Conservation (phyloP, 176 grass and related monocot species). For the Carex myosuroides region DNA sequence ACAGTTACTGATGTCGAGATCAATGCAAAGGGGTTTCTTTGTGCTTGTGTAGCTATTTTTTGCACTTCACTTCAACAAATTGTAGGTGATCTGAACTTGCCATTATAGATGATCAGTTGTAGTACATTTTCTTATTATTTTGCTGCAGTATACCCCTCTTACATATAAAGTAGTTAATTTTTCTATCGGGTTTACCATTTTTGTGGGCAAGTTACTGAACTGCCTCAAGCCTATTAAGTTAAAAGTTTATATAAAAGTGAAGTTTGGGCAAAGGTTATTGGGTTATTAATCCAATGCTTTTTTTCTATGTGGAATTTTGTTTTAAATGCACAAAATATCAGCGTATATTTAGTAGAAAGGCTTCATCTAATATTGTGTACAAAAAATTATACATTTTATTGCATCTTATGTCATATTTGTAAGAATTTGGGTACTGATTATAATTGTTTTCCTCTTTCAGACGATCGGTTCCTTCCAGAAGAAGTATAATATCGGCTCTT, state of each 20-base stretch:
- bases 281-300: background rate
- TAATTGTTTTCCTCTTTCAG: conserved; percentile 32
- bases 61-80: conserved; percentile 53
- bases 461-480: conserved; percentile 91
- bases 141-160: background rate
- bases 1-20: conserved; percentile 40
- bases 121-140: background rate
- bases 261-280: background rate
- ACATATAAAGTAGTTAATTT: background rate
- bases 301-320: background rate
- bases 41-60: conserved; percentile 41
- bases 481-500: conserved; percentile 94
- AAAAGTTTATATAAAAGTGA: background rate
- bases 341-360: background rate
- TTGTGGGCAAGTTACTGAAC: background rate
- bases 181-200: too few species aligned
- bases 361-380: background rate
- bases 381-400: background rate
- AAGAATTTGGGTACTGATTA: background rate
- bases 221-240: background rate
- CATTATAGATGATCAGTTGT: background rate
- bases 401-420: background rate
- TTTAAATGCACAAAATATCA: background rate
- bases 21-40: conserved; percentile 46
- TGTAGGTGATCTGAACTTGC: conserved; percentile 22